Percentiles rank a stretch among this genome's conserved stretches.
phyloP scores from a whole-genome alignment of 495 filamentous ascomycete genomes.

The Aspergillus nanangensis region DNA sequence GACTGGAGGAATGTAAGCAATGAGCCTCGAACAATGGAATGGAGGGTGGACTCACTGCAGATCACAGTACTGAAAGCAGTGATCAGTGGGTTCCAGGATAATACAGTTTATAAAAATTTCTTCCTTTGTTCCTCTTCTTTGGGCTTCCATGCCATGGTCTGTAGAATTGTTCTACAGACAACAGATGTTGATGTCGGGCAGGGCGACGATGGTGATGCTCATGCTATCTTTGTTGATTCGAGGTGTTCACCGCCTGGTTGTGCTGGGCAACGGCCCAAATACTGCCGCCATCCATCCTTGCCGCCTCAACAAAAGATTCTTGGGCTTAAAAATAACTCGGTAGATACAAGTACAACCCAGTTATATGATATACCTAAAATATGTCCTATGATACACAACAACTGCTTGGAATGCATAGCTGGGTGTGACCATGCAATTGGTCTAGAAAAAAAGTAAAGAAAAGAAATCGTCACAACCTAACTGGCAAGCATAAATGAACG shows the following conservation, averaged over 20 bases:
- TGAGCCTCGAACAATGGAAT: neutral
- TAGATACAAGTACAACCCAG: no score
- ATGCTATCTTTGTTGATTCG: neutral
- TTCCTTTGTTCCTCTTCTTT: no score
- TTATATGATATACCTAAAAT: no score
- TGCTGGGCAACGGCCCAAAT: constrained; percentile 5
- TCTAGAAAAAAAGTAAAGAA: no score
- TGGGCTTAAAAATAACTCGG: no score
- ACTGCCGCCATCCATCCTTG: no score
- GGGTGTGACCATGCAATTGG: neutral
- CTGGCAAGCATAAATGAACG: neutral
- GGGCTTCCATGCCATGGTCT: no score
- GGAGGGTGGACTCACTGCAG: neutral
- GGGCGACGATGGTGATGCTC: neutral
- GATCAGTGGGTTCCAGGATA: neutral
- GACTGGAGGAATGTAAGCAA: constrained; percentile 4
- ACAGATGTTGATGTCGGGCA: no score
- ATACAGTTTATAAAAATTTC: no score
- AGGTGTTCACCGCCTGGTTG: constrained; percentile 2
- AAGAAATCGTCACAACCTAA: neutral
- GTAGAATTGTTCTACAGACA: no score
- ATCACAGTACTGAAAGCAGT: neutral
- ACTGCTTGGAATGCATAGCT: neutral
- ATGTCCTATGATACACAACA: neutral
- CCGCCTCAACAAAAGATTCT: no score